These are phyloP conservation scores for Balamuthia mandrillaris DNA, from an alignment of 208 protist species.

Conservation along the genomic window DNA sequence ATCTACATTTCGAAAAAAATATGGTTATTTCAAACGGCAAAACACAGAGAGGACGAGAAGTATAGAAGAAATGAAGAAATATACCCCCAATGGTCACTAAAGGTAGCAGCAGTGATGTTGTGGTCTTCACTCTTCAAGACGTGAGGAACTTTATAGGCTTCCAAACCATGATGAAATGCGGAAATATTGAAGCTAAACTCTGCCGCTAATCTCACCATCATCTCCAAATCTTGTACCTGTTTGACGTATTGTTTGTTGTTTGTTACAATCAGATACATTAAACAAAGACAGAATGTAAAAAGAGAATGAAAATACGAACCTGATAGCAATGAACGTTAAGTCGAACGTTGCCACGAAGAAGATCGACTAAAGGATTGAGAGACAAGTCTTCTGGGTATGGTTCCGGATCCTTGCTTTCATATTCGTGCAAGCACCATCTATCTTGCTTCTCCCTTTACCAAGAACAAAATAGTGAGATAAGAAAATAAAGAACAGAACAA, in stretches of 20 bases:
- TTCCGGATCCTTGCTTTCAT: neutral
- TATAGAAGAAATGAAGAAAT: no score
- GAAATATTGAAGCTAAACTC: constrained; percentile 53
- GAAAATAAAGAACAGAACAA: neutral
- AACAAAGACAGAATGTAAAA: neutral
- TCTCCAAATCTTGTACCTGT: constrained; percentile 44
- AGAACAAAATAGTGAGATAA: neutral
- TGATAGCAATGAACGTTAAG: constrained; percentile 57
- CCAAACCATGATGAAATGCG: constrained; percentile 55
- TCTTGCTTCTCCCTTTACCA: neutral
- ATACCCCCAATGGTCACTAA: constrained; percentile 55
- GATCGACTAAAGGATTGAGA: constrained; percentile 13
- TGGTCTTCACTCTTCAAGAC: constrained; percentile 8
- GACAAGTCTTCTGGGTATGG: constrained; percentile 31
- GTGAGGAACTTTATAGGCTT: constrained; percentile 54
- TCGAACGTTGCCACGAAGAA: constrained; percentile 4
- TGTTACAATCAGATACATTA: neutral
- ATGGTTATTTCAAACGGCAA: no score
- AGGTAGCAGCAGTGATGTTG: constrained; percentile 43
- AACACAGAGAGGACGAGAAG: no score
- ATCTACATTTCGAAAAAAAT: no score
- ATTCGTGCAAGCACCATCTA: neutral
- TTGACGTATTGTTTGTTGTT: neutral
- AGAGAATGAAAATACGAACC: neutral
- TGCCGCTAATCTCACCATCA: constrained; percentile 43